These are phyloP conservation scores for Cryptococcus jaspeensis DNA, from an alignment of 1,284 basidiomycete species.

Conservation along the genomic window DNA sequence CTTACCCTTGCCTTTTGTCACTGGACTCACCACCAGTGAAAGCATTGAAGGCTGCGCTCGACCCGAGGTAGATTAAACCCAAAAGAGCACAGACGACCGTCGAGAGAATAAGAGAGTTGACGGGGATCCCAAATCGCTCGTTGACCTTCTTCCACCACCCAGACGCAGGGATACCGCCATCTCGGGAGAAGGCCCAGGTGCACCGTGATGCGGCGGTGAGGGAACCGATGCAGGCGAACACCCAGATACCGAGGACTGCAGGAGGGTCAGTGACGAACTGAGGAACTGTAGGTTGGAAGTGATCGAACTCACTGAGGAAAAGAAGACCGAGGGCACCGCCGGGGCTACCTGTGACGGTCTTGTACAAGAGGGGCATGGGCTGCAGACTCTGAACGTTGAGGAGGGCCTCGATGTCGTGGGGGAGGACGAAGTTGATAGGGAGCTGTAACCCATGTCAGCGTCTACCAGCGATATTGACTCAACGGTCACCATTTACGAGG, in stretches of 20 bases:
- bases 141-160: conserved; percentile 50
- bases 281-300: not conserved
- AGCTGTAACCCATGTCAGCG: conserved; percentile 29
- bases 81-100: conserved; percentile 51
- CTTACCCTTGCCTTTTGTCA: not conserved
- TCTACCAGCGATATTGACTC: not conserved
- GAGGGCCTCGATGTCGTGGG: conserved; percentile 49
- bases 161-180: conserved; percentile 53
- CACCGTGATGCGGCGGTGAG: conserved; percentile 53
- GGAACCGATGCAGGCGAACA: conserved; percentile 54
- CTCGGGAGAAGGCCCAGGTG: conserved; percentile 54
- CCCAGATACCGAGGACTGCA: conserved; percentile 52
- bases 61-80: conserved; percentile 50
- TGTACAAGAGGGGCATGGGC: conserved; percentile 54
- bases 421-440: conserved; percentile 53
- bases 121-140: conserved; percentile 47
- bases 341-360: conserved; percentile 50
- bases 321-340: conserved; percentile 54
- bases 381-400: conserved; percentile 50
- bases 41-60: conserved; percentile 42
- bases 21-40: conserved; percentile 38
- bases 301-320: conserved; percentile 45
- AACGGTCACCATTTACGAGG: conserved; percentile 23
- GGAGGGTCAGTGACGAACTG: not conserved
- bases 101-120: conserved; percentile 51